phyloP scores from a whole-genome alignment of 164 flowering plant species.

The Stephania cephalantha region DNA sequence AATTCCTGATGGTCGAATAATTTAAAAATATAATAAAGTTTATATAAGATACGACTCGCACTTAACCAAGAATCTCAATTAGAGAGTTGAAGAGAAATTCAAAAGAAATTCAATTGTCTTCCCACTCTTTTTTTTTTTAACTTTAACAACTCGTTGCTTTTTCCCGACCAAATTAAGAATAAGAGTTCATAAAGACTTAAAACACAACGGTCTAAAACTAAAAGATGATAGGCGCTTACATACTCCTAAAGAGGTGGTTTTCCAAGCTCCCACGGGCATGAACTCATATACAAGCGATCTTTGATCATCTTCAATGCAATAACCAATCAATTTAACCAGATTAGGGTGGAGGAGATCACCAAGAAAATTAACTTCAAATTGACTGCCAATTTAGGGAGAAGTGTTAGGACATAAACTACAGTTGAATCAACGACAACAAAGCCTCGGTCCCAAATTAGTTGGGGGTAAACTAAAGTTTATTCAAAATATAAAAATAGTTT shows the following conservation, averaged over 20 bases:
- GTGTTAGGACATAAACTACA: not conserved
- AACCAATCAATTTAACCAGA: slow-evolving; percentile 80
- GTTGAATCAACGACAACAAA: not conserved
- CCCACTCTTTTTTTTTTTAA: no score
- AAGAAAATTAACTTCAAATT: slow-evolving; percentile 81
- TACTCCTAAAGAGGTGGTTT: slow-evolving; percentile 88
- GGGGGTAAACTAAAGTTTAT: not conserved
- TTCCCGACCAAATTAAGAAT: not conserved
- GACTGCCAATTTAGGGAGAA: slow-evolving; percentile 44
- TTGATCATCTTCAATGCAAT: slow-evolving; percentile 91
- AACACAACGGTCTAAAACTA: not conserved
- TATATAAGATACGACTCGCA: not conserved
- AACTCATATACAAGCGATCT: slow-evolving; percentile 83
- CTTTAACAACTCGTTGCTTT: not conserved
- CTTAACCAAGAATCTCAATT: not conserved
- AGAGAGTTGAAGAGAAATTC: not conserved
- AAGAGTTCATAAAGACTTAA: not conserved
- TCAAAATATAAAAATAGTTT: not conserved
- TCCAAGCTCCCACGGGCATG: slow-evolving; percentile 94
- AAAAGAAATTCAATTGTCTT: not conserved
- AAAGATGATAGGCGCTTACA: slow-evolving; percentile 15
- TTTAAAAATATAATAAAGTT: no score
- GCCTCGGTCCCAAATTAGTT: not conserved
- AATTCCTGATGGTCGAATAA: not conserved
- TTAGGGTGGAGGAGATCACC: slow-evolving; percentile 83